Base-by-base conservation (phyloP, 805 yeast species). In the Torulaspora gathmanii region DNA sequence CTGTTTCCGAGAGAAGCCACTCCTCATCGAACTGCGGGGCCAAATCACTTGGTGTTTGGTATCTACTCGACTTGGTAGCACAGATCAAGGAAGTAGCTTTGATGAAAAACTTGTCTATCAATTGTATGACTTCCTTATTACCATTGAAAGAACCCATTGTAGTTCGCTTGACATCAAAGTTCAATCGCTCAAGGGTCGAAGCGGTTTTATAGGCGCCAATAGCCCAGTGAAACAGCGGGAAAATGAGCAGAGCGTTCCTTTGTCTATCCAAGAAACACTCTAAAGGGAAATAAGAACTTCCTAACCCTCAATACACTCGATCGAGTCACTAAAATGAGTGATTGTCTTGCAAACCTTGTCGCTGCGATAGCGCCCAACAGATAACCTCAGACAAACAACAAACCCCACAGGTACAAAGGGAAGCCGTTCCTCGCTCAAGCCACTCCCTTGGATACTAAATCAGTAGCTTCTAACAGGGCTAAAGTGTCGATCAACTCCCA, bases 81-180 rank as follows among this genome's bases (percentile, higher is more conserved):
- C 75, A 62, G 5, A 84, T 72, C 15, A 82, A 69, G 50, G 79
- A 77, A 15, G 82, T 78, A 1, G 85, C 70, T 57, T 82, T 82
- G 36, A 76, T 61, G 55, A 82, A 83, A 72, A 82, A 84, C 66
- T 79, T 80, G 60, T 79, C 75, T 26, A 74, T 70, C 50, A 75
- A 72, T 56, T 71, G 54, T 22, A 58, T 46, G 10, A 60, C 43
- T 27, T 56, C 57, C 45, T 45, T 45, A 38, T 57, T 61, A 29
- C 30, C 40, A 26, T 42, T 34, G 17, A 30, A 13, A 10, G 41
- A 25, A 22, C 27, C 37, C 48, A 44, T 48, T 35, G 35, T 40
- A 10, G 19, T 20, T 27, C 19, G 9, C 30, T n/a, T 13, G 9
- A n/a, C 41, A 37, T 29, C 8, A 29, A 29, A 38, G 28, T 10